phyloP scores from a whole-genome alignment of 305 asterid species.

The Fraxinus nigra region DNA sequence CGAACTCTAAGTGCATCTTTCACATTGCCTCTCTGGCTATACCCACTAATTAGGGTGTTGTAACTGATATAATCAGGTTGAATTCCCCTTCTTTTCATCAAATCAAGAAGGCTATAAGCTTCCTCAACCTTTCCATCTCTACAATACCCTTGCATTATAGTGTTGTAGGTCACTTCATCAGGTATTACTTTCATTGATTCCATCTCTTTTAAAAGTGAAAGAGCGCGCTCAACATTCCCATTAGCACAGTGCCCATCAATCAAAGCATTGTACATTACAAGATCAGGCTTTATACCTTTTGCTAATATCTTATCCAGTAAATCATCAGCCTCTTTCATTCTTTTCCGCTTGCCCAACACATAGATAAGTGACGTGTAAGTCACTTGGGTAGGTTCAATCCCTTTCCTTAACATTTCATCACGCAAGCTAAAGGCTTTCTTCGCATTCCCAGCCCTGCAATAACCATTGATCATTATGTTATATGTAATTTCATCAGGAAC shows the following conservation, averaged over 20 bases:
- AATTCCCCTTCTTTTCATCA: constrained; percentile 46
- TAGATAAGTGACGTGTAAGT: constrained; percentile 49
- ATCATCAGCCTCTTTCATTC: constrained; percentile 54
- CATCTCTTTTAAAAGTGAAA: constrained; percentile 42
- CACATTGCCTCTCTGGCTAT: constrained; percentile 47
- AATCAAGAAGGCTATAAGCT: constrained; percentile 40
- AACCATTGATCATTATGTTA: constrained; percentile 45
- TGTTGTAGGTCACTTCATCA: constrained; percentile 51
- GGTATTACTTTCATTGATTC: constrained; percentile 43
- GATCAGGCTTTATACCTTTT: constrained; percentile 48
- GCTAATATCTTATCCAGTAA: constrained; percentile 32
- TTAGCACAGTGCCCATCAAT: constrained; percentile 50
- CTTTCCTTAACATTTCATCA: constrained; percentile 49
- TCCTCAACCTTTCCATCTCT: constrained; percentile 48
- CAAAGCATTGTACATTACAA: constrained; percentile 52
- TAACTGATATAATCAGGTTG: constrained; percentile 49
- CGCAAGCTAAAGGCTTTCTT: constrained; percentile 43
- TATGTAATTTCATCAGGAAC: constrained; percentile 46
- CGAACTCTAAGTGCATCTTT: constrained; percentile 38
- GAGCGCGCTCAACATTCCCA: constrained; percentile 39
- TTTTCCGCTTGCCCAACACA: constrained; percentile 46
- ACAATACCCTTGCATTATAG: constrained; percentile 49
- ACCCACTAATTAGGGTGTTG: constrained; percentile 48
- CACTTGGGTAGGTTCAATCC: constrained; percentile 42
- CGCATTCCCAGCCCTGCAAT: constrained; percentile 39